Conservation (phyloP, 2,329 filamentous ascomycete species). For the Pseudofabraea citricarpa region DNA sequence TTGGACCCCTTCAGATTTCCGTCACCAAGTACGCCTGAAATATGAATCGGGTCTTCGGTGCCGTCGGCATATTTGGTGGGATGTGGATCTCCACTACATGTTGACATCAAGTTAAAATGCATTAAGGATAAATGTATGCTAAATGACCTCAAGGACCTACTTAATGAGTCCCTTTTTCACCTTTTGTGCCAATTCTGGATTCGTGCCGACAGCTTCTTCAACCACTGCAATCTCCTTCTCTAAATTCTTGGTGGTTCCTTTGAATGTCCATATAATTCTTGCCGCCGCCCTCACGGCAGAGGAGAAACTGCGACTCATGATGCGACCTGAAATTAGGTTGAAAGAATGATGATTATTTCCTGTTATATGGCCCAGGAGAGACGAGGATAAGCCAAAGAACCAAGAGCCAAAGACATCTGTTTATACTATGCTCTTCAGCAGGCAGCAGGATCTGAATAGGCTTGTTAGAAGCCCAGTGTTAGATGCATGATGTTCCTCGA, state of each 20-base stretch:
- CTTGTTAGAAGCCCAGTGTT: too few relatives aligned
- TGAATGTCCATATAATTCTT: constrained; percentile 4
- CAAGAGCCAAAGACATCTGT: too few relatives aligned
- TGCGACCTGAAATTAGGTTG: too few relatives aligned
- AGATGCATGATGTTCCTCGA: too few relatives aligned
- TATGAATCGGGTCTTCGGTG: constrained; percentile 5
- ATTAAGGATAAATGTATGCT: neutral
- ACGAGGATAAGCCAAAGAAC: too few relatives aligned
- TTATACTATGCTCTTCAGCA: too few relatives aligned
- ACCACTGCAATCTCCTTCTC: constrained; percentile 1
- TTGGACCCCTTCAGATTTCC: constrained; percentile 5
- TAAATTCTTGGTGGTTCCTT: constrained; percentile 2
- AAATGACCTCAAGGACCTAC: neutral
- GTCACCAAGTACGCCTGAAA: constrained; percentile 5
- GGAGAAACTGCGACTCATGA: too few relatives aligned
- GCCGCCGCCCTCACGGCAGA: too few relatives aligned
- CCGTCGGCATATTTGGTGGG: constrained; percentile 3
- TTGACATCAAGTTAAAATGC: neutral
- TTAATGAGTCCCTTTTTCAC: constrained; percentile 1
- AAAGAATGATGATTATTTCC: too few relatives aligned
- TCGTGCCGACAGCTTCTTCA: constrained; percentile 1
- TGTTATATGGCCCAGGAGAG: too few relatives aligned
- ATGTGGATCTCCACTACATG: constrained; percentile 4
- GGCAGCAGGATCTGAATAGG: too few relatives aligned
- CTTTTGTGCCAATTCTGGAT: constrained; percentile 4